phyloP scores from a whole-genome alignment of 768 basidiomycete genomes.

The Boletus patriciae region DNA sequence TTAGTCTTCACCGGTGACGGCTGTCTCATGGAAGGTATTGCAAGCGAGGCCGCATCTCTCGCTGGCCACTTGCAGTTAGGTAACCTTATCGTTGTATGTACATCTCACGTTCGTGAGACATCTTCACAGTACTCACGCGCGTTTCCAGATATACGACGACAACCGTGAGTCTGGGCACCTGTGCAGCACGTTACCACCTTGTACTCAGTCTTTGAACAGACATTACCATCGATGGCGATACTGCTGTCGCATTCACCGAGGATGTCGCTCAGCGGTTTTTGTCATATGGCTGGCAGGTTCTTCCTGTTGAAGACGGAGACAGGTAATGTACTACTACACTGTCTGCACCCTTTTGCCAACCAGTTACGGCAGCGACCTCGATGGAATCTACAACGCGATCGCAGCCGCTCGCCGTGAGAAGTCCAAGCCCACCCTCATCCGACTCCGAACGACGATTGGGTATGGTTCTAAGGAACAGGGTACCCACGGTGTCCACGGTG shows the following conservation, averaged over 20 bases:
- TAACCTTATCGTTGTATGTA: conserved; percentile 84
- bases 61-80: conserved; percentile 93
- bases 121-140: conserved; percentile 17
- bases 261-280: conserved; percentile 86
- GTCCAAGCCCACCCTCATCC: conserved; percentile 84
- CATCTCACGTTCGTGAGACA: conserved; percentile 13
- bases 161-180: conserved; percentile 62
- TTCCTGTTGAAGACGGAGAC: conserved; percentile 80
- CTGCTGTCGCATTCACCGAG: conserved; percentile 90
- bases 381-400: conserved; percentile 76
- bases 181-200: conserved; percentile 1
- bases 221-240: conserved; percentile 96
- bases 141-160: conserved; percentile 82
- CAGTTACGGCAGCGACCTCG: conserved; percentile 61
- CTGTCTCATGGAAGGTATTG: conserved; percentile 95
- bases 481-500: conserved; percentile 91
- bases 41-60: conserved; percentile 88
- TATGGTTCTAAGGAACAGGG: conserved; percentile 92
- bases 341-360: conserved; percentile 10
- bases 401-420: conserved; percentile 72
- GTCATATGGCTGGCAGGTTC: conserved; percentile 93
- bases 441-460: conserved; percentile 87
- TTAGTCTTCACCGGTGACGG: conserved; percentile 91
- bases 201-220: conserved; percentile 44
- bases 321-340: conserved; percentile 41